Evolutionary conservation across 257 asterid species (phyloP), one percentile per base, ranked within the genome.

Genomic region (Orobanche coerulescens): DNA sequence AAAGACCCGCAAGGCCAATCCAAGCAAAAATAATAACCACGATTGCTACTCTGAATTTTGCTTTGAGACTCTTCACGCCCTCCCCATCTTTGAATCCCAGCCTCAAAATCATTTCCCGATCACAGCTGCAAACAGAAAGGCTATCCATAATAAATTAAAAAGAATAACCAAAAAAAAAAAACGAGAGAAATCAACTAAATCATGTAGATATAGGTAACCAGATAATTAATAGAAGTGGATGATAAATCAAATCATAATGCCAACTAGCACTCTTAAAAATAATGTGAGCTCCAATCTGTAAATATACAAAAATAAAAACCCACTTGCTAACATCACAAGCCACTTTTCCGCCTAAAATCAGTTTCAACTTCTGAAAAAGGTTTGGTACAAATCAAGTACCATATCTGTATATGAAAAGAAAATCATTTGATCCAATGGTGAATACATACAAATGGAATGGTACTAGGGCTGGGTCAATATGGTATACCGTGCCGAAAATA

Each of bases 1-100:
- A 82, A 37, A 86, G 71, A 59, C 86, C 95, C 1, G 78, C 69
- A 46, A 93, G 72, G 63, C 82, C 82, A n/a, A 84, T 71, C 75
- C 82, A 79, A 55, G 78, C 4, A 18, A 84, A 77, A 62, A 83
- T 28, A 13, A 71, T 10, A 71, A 86, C 86, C 30, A 76, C 66
- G 37, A 74, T 61, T 6, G 63, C 83, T 51, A 86, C 79, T 78
- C 85, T 63, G 44, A 74, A 33, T 68, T 78, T 89, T 18, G 73
- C 68, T 48, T 43, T 75, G 28, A 76, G 53, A 64, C 65, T 77
- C 70, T 73, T 61, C 85, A 76, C 75, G 15, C 26, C 71, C 16
- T 14, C 46, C 4, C 47, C 62, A 52, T 71, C 68, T 59, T 59
- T 31, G 6, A 50, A 36, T 16, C 69, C 66, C 72, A 62, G 37